phyloP scores from a whole-genome alignment of 2,329 filamentous ascomycete species.

The Sordariomycetes sp. region DNA sequence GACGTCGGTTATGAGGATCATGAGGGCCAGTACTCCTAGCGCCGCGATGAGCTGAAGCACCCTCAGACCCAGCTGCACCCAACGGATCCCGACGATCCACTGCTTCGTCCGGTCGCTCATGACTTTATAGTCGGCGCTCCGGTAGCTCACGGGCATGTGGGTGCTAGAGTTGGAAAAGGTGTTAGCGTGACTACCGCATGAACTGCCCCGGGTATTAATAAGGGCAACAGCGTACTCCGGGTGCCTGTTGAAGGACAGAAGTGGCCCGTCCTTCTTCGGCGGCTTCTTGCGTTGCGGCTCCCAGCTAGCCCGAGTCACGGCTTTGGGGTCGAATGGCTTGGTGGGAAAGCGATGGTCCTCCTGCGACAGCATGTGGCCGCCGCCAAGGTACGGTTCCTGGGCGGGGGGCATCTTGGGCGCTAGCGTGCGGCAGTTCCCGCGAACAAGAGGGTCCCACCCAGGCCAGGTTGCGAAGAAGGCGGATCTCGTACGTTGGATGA shows the following conservation, averaged over 20 bases:
- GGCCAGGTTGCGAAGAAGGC: not conserved
- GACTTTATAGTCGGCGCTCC: constrained; percentile 44
- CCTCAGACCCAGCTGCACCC: constrained; percentile 56
- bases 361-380: not conserved
- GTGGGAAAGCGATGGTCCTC: constrained; percentile 24
- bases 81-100: constrained; percentile 56
- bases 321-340: constrained; percentile 71
- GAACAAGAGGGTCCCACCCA: not conserved
- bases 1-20: constrained; percentile 62
- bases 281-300: constrained; percentile 45
- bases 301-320: constrained; percentile 68
- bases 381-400: not conserved
- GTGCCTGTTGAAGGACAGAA: constrained; percentile 74
- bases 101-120: constrained; percentile 60
- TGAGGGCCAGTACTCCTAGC: constrained; percentile 57
- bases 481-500: not conserved
- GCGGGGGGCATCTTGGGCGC: not conserved
- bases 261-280: constrained; percentile 57
- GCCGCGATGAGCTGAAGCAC: constrained; percentile 54
- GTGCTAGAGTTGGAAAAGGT: constrained; percentile 22
- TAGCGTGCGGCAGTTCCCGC: not conserved
- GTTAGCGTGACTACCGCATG: not conserved
- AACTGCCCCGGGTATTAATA: not conserved
- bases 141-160: constrained; percentile 51
- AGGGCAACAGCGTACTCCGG: constrained; percentile 52